Evolutionary conservation across 352 stramenopile species (phyloP).

Genomic region (Aphanomyces euteiches): DNA sequence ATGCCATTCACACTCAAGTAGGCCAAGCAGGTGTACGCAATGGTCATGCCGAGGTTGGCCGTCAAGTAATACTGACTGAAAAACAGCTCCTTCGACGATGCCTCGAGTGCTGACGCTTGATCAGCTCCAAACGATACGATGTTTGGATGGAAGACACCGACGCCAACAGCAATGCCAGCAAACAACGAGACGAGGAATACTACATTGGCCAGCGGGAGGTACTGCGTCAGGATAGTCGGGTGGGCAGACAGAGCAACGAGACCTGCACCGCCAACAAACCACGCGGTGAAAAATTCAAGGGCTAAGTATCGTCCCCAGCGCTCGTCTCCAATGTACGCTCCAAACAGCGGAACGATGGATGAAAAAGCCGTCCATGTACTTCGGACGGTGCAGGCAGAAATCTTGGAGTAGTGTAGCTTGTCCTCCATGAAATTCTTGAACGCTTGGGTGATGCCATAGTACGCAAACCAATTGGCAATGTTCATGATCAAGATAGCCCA

Average conservation of each 20-base stretch:
- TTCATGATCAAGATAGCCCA: conserved; percentile 71
- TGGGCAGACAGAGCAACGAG: conserved; percentile 62
- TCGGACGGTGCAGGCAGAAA: conserved; percentile 79
- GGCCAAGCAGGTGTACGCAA: conserved; percentile 86
- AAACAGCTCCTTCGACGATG: conserved; percentile 35
- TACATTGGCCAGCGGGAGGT: conserved; percentile 51
- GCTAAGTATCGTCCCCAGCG: conserved; percentile 77
- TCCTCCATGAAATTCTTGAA: conserved; percentile 84
- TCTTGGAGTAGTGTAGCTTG: conserved; percentile 60
- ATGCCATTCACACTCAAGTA: conserved; percentile 84
- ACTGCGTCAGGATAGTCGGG: conserved; percentile 45
- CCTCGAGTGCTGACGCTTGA: conserved; percentile 48
- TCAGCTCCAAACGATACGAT: conserved; percentile 36
- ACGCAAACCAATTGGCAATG: conserved; percentile 72
- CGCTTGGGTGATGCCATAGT: conserved; percentile 81
- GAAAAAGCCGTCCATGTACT: conserved; percentile 84
- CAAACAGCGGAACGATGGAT: conserved; percentile 72
- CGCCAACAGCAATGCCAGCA: conserved; percentile 52
- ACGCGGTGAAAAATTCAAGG: conserved; percentile 70
- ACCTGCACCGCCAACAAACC: conserved; percentile 60
- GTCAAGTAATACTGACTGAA: conserved; percentile 31
- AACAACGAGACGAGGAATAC: conserved; percentile 66
- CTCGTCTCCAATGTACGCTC: conserved; percentile 77
- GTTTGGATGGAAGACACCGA: conserved; percentile 36
- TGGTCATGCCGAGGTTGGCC: conserved; percentile 59